phyloP scores from a whole-genome alignment of 2,329 filamentous ascomycete genomes.

The Pezicula carpinea region DNA sequence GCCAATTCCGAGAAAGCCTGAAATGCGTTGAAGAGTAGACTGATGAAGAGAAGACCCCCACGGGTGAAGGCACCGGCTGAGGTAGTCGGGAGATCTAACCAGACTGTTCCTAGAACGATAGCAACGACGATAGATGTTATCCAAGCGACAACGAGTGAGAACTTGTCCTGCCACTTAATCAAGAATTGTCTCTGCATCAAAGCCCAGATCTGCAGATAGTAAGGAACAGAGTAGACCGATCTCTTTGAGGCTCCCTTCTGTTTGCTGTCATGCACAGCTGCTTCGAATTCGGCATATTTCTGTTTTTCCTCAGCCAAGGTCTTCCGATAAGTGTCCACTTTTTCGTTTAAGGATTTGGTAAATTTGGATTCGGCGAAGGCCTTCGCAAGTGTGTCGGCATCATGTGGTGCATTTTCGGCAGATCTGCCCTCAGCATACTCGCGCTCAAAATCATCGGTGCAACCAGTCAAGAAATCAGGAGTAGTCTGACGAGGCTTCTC shows the following conservation, averaged over 20 bases:
- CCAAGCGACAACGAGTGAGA: conserved; percentile 73
- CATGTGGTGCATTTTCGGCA: conserved; percentile 62
- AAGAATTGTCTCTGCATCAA: conserved; percentile 80
- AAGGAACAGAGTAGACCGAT: conserved; percentile 79
- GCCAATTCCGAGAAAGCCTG: conserved; percentile 76
- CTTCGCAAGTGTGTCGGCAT: conserved; percentile 59
- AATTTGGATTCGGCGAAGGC: conserved; percentile 66
- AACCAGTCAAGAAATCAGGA: conserved; percentile 76
- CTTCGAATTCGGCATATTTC: conserved; percentile 70
- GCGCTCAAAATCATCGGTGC: conserved; percentile 79
- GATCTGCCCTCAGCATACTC: conserved; percentile 67
- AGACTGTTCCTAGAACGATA: conserved; percentile 76
- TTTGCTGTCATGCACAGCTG: conserved; percentile 74
- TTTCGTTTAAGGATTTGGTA: conserved; percentile 50
- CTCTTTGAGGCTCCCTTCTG: conserved; percentile 64
- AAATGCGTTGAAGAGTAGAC: conserved; percentile 82
- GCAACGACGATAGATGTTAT: conserved; percentile 66
- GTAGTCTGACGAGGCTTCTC: conserved; percentile 74
- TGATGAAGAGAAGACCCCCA: conserved; percentile 75
- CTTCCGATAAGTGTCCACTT: conserved; percentile 67
- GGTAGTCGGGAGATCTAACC: conserved; percentile 61
- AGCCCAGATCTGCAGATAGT: conserved; percentile 77
- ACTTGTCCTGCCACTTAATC: conserved; percentile 81
- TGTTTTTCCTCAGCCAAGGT: conserved; percentile 59
- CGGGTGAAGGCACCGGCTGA: conserved; percentile 73